A percentile compares a stretch with the other conserved stretches of the same genome.
Conservation (phyloP, 1,139 yeast species). For the Blastobotrys persicus region DNA sequence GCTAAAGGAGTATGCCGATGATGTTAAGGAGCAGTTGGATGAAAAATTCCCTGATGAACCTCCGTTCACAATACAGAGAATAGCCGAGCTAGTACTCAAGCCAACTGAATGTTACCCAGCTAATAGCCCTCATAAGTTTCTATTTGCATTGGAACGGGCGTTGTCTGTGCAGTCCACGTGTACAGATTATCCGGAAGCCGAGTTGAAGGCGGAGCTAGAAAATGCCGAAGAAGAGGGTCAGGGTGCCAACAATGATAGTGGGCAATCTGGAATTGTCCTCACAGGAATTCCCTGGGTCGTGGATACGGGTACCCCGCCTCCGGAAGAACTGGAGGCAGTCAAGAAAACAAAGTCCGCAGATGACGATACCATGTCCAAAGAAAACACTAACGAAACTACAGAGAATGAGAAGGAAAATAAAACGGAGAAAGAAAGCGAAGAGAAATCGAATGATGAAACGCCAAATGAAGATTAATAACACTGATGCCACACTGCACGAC, state of each 20-base stretch:
- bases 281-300: constrained; percentile 34
- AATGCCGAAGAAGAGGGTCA: constrained; percentile 20
- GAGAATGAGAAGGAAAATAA: not conserved
- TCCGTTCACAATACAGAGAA: constrained; percentile 57
- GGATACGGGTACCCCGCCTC: constrained; percentile 31
- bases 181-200: constrained; percentile 31
- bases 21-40: constrained; percentile 31
- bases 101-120: constrained; percentile 44
- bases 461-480: not conserved
- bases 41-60: constrained; percentile 42
- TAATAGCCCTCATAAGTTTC: constrained; percentile 38
- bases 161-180: constrained; percentile 37
- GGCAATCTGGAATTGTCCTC: constrained; percentile 27
- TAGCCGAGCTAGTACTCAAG: constrained; percentile 51
- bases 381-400: not conserved
- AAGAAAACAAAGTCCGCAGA: not conserved
- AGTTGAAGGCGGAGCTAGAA: constrained; percentile 22
- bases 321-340: constrained; percentile 3
- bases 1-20: constrained; percentile 24
- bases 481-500: too few species aligned
- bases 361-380: too few species aligned
- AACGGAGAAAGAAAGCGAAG: not conserved
- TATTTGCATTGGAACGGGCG: constrained; percentile 40
- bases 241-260: constrained; percentile 14
- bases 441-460: not conserved